phyloP scores from a whole-genome alignment of 495 filamentous ascomycete species.

The Lentithecium fluviatile region DNA sequence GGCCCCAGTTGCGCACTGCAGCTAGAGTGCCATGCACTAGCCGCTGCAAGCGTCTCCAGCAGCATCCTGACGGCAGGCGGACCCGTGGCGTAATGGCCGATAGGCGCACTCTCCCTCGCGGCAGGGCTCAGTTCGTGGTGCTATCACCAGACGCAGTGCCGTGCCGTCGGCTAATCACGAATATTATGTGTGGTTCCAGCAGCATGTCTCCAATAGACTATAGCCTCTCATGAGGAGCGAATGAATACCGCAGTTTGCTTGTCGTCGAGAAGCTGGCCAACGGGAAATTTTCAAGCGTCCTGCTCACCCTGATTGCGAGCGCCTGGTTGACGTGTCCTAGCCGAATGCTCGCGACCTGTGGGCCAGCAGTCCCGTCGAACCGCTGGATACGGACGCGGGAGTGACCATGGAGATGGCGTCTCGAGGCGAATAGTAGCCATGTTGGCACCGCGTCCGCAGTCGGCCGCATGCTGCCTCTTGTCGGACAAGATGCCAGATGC shows the following conservation, averaged over 20 bases:
- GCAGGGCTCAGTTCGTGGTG: slow-evolving; percentile 27
- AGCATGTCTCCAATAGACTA: slow-evolving; percentile 1
- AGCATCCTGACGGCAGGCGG: slow-evolving; percentile 21
- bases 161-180: slow-evolving; percentile 35
- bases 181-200: slow-evolving; percentile 18
- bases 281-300: slow-evolving; percentile 17
- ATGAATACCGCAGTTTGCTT: neutral
- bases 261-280: slow-evolving; percentile 28
- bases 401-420: too few species aligned
- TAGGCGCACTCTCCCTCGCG: slow-evolving; percentile 15
- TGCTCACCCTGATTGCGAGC: slow-evolving; percentile 12
- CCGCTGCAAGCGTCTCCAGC: slow-evolving; percentile 33
- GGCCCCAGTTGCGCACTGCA: slow-evolving; percentile 26
- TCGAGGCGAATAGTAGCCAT: too few species aligned
- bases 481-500: slow-evolving; percentile 26
- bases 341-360: slow-evolving; percentile 9
- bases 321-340: slow-evolving; percentile 13
- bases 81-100: slow-evolving; percentile 32
- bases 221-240: slow-evolving; percentile 13
- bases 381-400: slow-evolving; percentile 4
- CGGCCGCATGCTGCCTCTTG: neutral
- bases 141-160: slow-evolving; percentile 23
- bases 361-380: neutral
- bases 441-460: neutral
- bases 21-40: slow-evolving; percentile 25